phyloP scores from a whole-genome alignment of 2,329 filamentous ascomycete species.

The Ploettnerulaceae sp. region DNA sequence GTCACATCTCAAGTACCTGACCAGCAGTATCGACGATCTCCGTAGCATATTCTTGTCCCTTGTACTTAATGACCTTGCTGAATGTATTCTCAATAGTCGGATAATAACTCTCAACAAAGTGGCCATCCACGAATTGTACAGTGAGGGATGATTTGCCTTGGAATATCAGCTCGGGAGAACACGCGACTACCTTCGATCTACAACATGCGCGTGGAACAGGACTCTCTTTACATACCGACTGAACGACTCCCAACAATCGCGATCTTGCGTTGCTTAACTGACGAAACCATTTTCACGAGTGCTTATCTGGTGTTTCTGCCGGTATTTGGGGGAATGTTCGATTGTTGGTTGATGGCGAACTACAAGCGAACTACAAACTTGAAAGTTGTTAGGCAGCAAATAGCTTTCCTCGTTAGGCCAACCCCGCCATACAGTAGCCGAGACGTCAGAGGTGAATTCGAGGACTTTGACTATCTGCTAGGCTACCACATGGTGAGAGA shows the following conservation, averaged over 20 bases:
- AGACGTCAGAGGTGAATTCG: constrained; percentile 3
- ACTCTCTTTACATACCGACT: constrained; percentile 69
- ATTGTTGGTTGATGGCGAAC: background rate
- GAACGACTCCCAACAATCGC: constrained; percentile 93
- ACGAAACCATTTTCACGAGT: constrained; percentile 17
- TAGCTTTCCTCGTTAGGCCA: background rate
- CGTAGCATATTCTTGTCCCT: constrained; percentile 87
- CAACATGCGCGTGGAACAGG: too few relatives aligned
- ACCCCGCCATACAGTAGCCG: background rate
- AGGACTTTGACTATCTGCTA: background rate
- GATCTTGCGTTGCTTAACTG: constrained; percentile 82
- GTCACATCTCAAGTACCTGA: constrained; percentile 54
- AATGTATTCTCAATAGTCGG: constrained; percentile 99
- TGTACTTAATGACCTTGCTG: constrained; percentile 88
- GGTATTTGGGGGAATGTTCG: background rate
- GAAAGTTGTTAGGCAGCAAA: constrained; percentile 4
- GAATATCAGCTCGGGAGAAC: too few relatives aligned
- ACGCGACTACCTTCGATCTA: too few relatives aligned
- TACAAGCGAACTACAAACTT: constrained; percentile 4
- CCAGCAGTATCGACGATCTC: constrained; percentile 98
- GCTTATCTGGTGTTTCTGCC: background rate
- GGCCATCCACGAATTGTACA: constrained; percentile 93
- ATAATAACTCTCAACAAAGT: constrained; percentile 99
- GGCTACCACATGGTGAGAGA: background rate
- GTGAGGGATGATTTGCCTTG: constrained; percentile 98